phyloP scores from a whole-genome alignment of 2,329 filamentous ascomycete genomes.

The Calonectria pseudoreteaudii region DNA sequence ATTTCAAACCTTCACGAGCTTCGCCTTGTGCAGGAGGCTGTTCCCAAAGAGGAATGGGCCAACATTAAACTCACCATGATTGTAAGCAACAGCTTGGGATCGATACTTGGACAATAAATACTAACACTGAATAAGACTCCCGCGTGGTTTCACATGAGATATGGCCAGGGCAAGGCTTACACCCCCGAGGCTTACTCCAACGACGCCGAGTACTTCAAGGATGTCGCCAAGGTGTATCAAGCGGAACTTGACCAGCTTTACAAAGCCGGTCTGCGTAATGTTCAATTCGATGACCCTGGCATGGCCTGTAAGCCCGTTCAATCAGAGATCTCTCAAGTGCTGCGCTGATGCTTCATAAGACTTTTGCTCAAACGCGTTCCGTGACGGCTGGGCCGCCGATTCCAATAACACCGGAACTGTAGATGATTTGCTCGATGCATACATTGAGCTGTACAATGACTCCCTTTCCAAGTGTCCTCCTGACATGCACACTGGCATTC shows the following conservation, averaged over 20 bases:
- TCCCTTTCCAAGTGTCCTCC: constrained; percentile 70
- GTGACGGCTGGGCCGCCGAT: constrained; percentile 76
- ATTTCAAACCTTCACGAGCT: constrained; percentile 64
- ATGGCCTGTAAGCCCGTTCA: constrained; percentile 70
- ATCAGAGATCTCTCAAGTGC: not conserved
- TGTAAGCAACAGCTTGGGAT: constrained; percentile 34
- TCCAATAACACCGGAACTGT: constrained; percentile 74
- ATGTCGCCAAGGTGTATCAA: constrained; percentile 75
- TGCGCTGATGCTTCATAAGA: constrained; percentile 56
- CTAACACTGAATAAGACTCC: constrained; percentile 45
- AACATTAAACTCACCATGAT: constrained; percentile 68
- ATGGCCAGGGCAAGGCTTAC: constrained; percentile 44
- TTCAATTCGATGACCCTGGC: constrained; percentile 77
- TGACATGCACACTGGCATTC: constrained; percentile 82
- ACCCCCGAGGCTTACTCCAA: constrained; percentile 41
- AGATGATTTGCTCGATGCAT: constrained; percentile 78
- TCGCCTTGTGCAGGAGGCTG: constrained; percentile 57
- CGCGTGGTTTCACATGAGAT: constrained; percentile 52
- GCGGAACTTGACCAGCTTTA: constrained; percentile 72
- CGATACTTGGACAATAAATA: no score
- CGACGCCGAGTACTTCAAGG: constrained; percentile 68
- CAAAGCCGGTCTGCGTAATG: constrained; percentile 71
- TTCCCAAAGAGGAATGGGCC: constrained; percentile 61
- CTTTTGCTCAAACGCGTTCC: constrained; percentile 80
- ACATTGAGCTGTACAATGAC: constrained; percentile 83